These are phyloP conservation scores for Daldinia concentrica DNA, from an alignment of 495 filamentous ascomycete genomes.

Conservation along the genomic window DNA sequence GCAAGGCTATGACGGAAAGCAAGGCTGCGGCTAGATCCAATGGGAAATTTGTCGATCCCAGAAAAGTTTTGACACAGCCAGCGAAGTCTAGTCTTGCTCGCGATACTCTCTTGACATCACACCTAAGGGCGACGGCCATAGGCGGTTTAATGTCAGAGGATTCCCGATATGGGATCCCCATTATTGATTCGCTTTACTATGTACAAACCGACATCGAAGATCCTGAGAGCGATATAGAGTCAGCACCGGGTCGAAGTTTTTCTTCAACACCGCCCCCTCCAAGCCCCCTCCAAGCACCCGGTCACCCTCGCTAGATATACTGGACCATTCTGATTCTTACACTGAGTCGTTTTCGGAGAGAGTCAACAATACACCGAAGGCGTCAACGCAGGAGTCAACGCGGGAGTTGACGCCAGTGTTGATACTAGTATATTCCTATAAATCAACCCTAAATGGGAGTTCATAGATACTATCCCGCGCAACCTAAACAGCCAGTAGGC, in stretches of 20 bases:
- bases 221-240: not conserved
- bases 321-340: not conserved
- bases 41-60: not conserved
- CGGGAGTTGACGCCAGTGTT: not conserved
- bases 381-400: not conserved
- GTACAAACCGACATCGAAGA: not conserved
- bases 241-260: not conserved
- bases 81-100: not conserved
- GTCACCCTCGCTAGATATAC: too few species aligned
- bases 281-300: not conserved
- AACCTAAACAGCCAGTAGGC: too few species aligned
- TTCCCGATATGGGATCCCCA: not conserved
- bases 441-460: not conserved
- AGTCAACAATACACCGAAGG: not conserved
- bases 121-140: too few species aligned
- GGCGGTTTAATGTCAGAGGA: not conserved
- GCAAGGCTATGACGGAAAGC: not conserved
- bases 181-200: not conserved
- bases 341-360: not conserved
- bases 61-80: not conserved
- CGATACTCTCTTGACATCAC: not conserved
- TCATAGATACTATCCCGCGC: not conserved
- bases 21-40: not conserved
- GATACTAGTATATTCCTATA: not conserved
- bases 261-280: not conserved